Conservation (phyloP, 495 filamentous ascomycete genomes). For the Letharia lupina region DNA sequence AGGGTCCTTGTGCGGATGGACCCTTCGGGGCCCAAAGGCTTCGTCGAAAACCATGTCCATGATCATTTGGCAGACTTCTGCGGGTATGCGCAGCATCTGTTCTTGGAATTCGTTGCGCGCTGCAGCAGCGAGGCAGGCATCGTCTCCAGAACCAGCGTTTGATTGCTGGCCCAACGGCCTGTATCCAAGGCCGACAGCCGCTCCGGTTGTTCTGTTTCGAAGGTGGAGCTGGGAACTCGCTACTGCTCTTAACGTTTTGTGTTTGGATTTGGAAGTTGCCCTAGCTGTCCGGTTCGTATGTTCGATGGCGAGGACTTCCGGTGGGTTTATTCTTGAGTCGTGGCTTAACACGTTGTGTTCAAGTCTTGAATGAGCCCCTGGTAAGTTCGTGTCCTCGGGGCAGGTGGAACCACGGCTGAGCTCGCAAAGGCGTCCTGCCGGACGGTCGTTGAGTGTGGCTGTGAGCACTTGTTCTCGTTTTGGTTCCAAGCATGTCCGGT, state of each 20-base stretch:
- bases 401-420: not conserved
- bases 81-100: not conserved
- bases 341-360: not conserved
- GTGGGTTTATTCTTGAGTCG: not conserved
- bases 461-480: not conserved
- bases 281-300: not conserved
- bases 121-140: not conserved
- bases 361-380: not conserved
- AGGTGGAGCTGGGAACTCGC: not conserved
- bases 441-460: not conserved
- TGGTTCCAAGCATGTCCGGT: not conserved
- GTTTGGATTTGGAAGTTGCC: not conserved
- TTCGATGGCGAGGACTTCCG: not conserved
- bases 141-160: not conserved
- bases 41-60: slow-evolving; percentile 16
- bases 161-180: not conserved
- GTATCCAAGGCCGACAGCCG: not conserved
- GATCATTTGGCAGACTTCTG: slow-evolving; percentile 15
- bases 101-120: not conserved
- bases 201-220: not conserved
- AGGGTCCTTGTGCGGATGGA: slow-evolving; percentile 9
- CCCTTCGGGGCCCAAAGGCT: slow-evolving; percentile 12
- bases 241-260: not conserved
- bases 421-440: not conserved
- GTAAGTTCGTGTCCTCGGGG: not conserved